Evolutionary conservation across 805 yeast species (phyloP).

Genomic region (Hanseniaspora nectarophila): DNA sequence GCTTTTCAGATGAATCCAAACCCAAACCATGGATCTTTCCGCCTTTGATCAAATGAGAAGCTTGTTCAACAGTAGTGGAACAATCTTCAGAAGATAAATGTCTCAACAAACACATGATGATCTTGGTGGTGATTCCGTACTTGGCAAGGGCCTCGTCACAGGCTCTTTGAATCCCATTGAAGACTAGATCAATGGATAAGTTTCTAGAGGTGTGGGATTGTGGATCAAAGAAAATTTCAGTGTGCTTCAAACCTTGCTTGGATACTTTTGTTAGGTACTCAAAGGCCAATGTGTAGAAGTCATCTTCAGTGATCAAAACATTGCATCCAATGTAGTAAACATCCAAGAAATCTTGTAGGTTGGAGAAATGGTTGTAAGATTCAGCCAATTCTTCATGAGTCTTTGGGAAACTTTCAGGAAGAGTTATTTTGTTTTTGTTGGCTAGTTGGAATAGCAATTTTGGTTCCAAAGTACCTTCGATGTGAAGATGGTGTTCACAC

Average conservation of each 20-base stretch:
- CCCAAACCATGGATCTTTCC: conserved; percentile 66
- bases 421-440: conserved; percentile 43
- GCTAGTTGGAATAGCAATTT: conserved; percentile 58
- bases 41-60: conserved; percentile 39
- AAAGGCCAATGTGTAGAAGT: conserved; percentile 69
- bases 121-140: conserved; percentile 54
- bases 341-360: conserved; percentile 66
- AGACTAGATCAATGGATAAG: conserved; percentile 45
- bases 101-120: conserved; percentile 73
- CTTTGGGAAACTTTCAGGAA: conserved; percentile 55
- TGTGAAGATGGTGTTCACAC: conserved; percentile 77
- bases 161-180: conserved; percentile 57
- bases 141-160: conserved; percentile 42
- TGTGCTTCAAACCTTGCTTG: conserved; percentile 50
- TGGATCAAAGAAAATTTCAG: conserved; percentile 75
- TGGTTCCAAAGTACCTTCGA: conserved; percentile 78
- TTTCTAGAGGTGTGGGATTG: conserved; percentile 71
- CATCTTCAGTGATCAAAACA: conserved; percentile 56
- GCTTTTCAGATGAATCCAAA: conserved; percentile 67
- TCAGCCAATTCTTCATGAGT: conserved; percentile 45
- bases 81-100: conserved; percentile 57
- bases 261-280: conserved; percentile 52
- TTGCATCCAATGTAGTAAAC: conserved; percentile 72
- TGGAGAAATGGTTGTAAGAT: conserved; percentile 50
- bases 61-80: conserved; percentile 41